phyloP scores from a whole-genome alignment of 2,329 filamentous ascomycete genomes.

The Neofusicoccum sp. region DNA sequence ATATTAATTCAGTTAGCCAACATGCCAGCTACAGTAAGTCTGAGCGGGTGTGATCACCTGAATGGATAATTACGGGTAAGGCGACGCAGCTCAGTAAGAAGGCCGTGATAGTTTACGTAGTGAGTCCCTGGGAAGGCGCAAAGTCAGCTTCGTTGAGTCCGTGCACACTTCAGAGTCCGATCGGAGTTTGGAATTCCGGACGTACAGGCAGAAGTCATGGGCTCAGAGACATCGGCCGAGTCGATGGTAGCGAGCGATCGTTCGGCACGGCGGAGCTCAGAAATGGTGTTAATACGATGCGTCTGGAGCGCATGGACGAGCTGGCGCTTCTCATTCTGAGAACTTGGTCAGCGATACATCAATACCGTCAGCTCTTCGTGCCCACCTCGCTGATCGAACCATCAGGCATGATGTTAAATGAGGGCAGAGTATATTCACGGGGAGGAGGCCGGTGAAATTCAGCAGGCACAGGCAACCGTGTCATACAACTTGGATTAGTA shows the following conservation, averaged over 20 bases:
- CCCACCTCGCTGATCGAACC: conserved; percentile 30
- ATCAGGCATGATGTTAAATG: conserved; percentile 29
- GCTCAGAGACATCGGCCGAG: conserved; percentile 58
- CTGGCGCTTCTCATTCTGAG: conserved; percentile 49
- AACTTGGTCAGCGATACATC: background rate
- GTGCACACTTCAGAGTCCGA: background rate
- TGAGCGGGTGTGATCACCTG: conserved; percentile 29
- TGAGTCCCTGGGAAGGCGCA: conserved; percentile 47
- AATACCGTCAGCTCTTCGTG: background rate
- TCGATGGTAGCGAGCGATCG: conserved; percentile 60
- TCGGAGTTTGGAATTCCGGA: background rate
- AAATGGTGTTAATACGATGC: conserved; percentile 71
- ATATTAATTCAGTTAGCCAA: background rate
- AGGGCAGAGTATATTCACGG: conserved; percentile 26
- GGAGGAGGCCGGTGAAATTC: conserved; percentile 24
- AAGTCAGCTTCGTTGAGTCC: background rate
- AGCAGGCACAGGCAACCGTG: background rate
- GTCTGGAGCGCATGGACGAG: conserved; percentile 63
- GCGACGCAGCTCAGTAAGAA: conserved; percentile 67
- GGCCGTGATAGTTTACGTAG: conserved; percentile 68
- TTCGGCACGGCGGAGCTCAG: conserved; percentile 70
- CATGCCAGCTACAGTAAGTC: background rate
- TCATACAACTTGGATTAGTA: background rate
- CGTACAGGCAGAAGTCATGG: conserved; percentile 67
- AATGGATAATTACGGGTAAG: conserved; percentile 68